These are phyloP conservation scores for Exophiala xenobiotica DNA, from an alignment of 2,329 filamentous ascomycete genomes.

Conservation along the genomic window DNA sequence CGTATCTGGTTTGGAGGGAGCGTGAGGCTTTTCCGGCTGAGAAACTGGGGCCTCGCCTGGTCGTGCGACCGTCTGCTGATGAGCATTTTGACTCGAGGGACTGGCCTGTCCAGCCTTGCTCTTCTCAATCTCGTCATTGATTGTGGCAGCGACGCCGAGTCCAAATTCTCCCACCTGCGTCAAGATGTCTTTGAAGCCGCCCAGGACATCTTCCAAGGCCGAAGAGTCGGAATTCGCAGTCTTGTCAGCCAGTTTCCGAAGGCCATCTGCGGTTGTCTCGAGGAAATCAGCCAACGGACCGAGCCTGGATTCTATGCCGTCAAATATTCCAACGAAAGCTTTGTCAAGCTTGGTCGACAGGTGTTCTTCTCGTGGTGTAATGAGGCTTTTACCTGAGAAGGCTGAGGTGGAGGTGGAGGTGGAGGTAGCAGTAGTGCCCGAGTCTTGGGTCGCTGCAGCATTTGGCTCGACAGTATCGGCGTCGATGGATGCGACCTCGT, in stretches of 20 bases:
- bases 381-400: background rate
- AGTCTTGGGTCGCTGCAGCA: background rate
- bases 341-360: slow-evolving; percentile 38
- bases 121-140: slow-evolving; percentile 14
- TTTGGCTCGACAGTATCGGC: background rate
- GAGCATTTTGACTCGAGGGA: background rate
- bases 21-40: background rate
- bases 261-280: slow-evolving; percentile 39
- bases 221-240: slow-evolving; percentile 39
- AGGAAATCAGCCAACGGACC: slow-evolving; percentile 39
- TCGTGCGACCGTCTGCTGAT: background rate
- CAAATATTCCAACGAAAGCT: slow-evolving; percentile 38
- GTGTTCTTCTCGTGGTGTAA: slow-evolving; percentile 21
- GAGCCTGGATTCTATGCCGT: slow-evolving; percentile 39
- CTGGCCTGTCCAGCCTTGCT: background rate
- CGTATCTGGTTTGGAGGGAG: background rate
- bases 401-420: background rate
- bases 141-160: slow-evolving; percentile 16
- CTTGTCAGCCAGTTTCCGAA: slow-evolving; percentile 38
- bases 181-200: slow-evolving; percentile 42
- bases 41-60: background rate
- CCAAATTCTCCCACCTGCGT: slow-evolving; percentile 38
- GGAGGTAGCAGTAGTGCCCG: background rate
- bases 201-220: slow-evolving; percentile 39
- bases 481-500: background rate